Percentiles rank a stretch among this genome's conserved stretches.
These are phyloP conservation scores for Bacidia rubella DNA, from an alignment of 495 filamentous ascomycete species.

Conservation along the genomic window DNA sequence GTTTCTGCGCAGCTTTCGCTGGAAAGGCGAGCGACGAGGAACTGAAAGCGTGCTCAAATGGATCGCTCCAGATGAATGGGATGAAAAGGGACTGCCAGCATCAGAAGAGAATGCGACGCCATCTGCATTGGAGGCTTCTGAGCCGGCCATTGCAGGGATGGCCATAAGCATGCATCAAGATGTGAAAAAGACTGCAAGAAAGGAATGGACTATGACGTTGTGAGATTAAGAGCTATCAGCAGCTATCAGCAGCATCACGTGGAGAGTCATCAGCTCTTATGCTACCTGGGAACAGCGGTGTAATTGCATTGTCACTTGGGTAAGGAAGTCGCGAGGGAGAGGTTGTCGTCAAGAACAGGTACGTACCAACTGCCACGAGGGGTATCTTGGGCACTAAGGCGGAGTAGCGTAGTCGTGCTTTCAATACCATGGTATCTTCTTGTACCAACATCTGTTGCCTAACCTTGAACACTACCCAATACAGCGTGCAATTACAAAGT, in stretches of 20 bases:
- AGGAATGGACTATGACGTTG: not conserved
- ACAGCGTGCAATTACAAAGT: no score
- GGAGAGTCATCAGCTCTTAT: no score
- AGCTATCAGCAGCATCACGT: no score
- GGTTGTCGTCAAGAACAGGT: no score
- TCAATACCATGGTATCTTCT: not conserved
- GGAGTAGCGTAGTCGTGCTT: not conserved
- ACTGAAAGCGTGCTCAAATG: not conserved
- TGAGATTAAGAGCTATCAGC: no score
- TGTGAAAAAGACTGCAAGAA: not conserved
- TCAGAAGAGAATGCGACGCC: not conserved
- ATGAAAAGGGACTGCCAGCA: not conserved
- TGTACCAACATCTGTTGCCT: no score
- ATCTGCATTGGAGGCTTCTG: not conserved
- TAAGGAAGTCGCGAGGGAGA: no score
- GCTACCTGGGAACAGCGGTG: no score
- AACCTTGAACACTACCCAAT: no score
- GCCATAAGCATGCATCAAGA: not conserved
- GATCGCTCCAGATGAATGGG: not conserved
- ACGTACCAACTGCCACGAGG: no score
- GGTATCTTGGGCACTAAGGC: no score
- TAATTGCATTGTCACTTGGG: no score
- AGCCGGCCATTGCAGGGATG: slow-evolving; percentile 1
- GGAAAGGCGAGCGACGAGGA: not conserved
- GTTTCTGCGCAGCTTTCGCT: not conserved